Conservation (phyloP, 345 rosid species). For the Clarkia xantiana region DNA sequence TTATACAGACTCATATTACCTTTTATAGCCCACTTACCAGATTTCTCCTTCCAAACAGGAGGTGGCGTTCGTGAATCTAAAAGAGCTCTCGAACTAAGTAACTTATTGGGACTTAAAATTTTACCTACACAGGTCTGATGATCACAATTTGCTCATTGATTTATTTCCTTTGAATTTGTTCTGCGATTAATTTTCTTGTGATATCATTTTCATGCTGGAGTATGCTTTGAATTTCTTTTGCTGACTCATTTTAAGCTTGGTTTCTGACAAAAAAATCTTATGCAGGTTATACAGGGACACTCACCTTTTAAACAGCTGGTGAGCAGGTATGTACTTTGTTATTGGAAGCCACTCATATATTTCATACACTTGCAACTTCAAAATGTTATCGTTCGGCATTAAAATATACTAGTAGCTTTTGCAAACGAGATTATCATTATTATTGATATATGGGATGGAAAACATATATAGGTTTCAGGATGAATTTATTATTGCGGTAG, state of each 20-base stretch:
- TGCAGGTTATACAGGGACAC: conserved; percentile 83
- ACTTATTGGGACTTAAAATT: conserved; percentile 39
- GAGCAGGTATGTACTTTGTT: conserved; percentile 22
- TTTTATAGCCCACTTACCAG: conserved; percentile 1
- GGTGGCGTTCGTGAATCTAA: conserved; percentile 73
- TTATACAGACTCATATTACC: neutral
- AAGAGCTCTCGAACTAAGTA: conserved; percentile 62
- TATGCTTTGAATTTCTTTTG: neutral
- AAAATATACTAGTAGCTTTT: too few relatives aligned
- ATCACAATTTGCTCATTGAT: too few relatives aligned
- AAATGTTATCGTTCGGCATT: too few relatives aligned
- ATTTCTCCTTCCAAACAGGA: conserved; percentile 25
- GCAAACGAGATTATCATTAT: too few relatives aligned
- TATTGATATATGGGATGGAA: too few relatives aligned
- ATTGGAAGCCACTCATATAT: neutral
- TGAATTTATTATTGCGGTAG: conserved; percentile 66
- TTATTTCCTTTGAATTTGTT: too few relatives aligned
- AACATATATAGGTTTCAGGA: conserved; percentile 35
- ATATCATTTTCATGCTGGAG: too few relatives aligned
- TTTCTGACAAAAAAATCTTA: neutral
- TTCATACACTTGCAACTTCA: neutral
- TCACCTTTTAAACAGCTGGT: conserved; percentile 59
- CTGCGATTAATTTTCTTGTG: too few relatives aligned
- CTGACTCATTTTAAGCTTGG: neutral
- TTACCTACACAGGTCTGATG: conserved; percentile 51